phyloP scores from a whole-genome alignment of 768 basidiomycete species.

The Tylopilus vinaceipallidus region DNA sequence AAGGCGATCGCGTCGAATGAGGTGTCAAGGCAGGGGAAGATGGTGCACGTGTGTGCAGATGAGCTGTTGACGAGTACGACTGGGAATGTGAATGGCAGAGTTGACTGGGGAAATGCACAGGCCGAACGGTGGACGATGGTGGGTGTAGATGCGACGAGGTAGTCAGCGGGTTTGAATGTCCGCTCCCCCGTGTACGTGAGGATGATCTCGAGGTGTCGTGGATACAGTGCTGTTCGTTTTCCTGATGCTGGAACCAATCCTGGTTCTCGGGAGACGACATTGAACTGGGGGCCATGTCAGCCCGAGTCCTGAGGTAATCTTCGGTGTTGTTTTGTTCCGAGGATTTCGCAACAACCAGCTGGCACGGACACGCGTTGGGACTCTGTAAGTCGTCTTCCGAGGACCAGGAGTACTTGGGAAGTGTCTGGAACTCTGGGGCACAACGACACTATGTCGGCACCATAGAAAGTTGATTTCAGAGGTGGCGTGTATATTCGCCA shows the following conservation, averaged over 20 bases:
- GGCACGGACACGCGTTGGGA: constrained; percentile 45
- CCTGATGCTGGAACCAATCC: not conserved
- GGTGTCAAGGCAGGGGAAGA: constrained; percentile 1
- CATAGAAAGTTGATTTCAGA: not conserved
- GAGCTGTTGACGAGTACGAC: constrained; percentile 1
- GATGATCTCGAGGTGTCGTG: constrained; percentile 1
- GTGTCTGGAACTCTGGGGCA: constrained; percentile 71
- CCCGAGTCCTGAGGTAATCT: constrained; percentile 23
- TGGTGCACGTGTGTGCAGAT: not conserved
- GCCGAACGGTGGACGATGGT: not conserved
- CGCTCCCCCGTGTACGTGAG: not conserved
- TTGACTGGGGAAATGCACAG: not conserved
- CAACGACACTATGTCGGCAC: constrained; percentile 64
- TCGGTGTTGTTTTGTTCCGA: constrained; percentile 9
- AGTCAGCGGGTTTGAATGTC: not conserved
- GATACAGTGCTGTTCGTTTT: not conserved
- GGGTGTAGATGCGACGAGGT: not conserved
- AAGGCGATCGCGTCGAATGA: constrained; percentile 16
- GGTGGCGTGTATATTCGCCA: not conserved
- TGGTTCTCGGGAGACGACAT: constrained; percentile 33
- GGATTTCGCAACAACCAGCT: not conserved
- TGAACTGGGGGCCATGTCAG: constrained; percentile 26
- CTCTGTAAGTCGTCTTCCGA: constrained; percentile 12
- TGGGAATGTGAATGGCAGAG: not conserved
- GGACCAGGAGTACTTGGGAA: constrained; percentile 68